Conservation (phyloP, 805 yeast genomes). For the Wickerhamomyces hampshirensis region DNA sequence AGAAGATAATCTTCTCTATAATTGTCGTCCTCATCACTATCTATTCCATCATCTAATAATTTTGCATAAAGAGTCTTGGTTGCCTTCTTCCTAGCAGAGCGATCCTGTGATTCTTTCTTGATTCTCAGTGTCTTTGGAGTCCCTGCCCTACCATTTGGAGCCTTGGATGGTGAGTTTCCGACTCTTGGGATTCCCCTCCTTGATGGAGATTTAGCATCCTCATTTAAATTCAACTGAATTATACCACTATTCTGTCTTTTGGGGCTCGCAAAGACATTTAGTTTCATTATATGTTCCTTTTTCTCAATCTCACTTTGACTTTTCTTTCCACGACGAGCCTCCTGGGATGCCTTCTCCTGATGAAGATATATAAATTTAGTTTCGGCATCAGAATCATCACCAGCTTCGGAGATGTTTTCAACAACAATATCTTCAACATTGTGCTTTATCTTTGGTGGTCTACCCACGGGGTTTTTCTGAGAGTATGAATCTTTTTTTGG, state of each 20-base stretch:
- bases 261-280: constrained; percentile 26
- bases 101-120: constrained; percentile 26
- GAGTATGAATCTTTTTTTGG: neutral
- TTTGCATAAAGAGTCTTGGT: constrained; percentile 22
- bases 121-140: constrained; percentile 40
- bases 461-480: constrained; percentile 1
- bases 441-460: neutral
- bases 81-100: constrained; percentile 48
- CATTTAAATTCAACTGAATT: constrained; percentile 13
- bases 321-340: constrained; percentile 3
- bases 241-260: constrained; percentile 25
- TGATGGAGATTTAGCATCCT: constrained; percentile 23
- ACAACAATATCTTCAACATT: neutral
- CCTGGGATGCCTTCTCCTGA: constrained; percentile 3
- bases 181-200: constrained; percentile 28
- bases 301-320: constrained; percentile 4
- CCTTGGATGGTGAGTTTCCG: constrained; percentile 21
- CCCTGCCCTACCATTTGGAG: constrained; percentile 43
- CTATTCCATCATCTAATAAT: constrained; percentile 25
- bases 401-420: neutral
- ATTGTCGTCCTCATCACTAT: constrained; percentile 27
- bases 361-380: constrained; percentile 4
- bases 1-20: constrained; percentile 33
- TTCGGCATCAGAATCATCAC: constrained; percentile 2
- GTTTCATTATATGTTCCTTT: constrained; percentile 5